Base-by-base conservation (phyloP, 345 rosid species). In the Laguncularia racemosa region DNA sequence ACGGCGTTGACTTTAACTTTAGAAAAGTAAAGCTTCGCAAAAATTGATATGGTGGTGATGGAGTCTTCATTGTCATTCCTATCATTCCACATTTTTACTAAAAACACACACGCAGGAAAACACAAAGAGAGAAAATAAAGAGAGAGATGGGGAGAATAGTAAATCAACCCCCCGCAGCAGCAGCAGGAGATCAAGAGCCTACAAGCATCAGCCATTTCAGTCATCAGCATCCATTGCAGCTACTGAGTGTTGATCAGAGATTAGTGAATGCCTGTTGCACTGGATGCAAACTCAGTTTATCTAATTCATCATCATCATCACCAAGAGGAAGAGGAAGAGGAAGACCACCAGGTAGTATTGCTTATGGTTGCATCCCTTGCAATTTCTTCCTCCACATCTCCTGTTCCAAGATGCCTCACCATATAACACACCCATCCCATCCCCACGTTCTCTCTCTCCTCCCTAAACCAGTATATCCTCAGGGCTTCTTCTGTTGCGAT, bases 401-500 rank as follows among this genome's bases (percentile, higher is more conserved):
- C 53, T 82, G 84, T 55, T 65, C 78, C 13, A 61, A 74, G 11
- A 4, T 73, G 56, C 74, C 81, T 44, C 67, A 60, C 21, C 62
- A 73, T 13, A 71, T 82, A 65, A 69, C 66, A 46, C 81, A 79
- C 74, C 83, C 79, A 9, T 67, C 57, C 23, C 72, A 64, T 52
- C 66, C 15, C 57, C 81, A 78, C 62, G 55, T 68, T 51, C 73
- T 83, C 3, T 54, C 66, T 52, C 68, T 80, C 15, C 60, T 71
- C 44, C 62, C 63, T 2, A 55, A 43, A 15, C 81, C 79, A 4
- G 26, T 45, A 0, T 69, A 77, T 54, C 70, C 81, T 19, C 67
- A 40, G 23, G 72, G 76, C 3, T 12, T 47, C 17, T 83, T 69
- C 55, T 49, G 26, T 17, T 71, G 85, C 46, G 68, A 69, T 48